Base-by-base conservation (phyloP, 768 basidiomycete genomes). In the Hericium coralloides region DNA sequence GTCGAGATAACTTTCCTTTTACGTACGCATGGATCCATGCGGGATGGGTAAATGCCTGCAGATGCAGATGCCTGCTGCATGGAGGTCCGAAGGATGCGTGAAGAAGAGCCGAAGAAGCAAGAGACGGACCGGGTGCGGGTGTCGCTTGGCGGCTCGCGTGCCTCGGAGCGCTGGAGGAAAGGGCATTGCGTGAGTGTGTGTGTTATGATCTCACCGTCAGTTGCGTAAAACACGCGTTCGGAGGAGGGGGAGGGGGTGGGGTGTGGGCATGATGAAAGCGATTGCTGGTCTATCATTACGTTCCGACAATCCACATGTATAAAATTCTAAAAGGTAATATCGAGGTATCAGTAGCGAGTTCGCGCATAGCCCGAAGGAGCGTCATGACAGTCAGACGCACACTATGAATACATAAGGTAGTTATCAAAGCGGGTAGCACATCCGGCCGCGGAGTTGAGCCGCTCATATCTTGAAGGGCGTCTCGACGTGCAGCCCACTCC, bases 401-500 rank as follows among this genome's bases (percentile, higher is more conserved):
- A 15, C 26, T 39, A n/a, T 12, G n/a, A 50, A 43, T 55, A 38
- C 37, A 54, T 56, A 52, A 52, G 53, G 5, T 14, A 25, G 48
- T 50, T 45, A 53, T 36, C 38, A 26, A 10, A 31, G 45, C 18
- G 25, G 10, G 41, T 20, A 20, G n/a, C 3, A 17, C 43, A 18
- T 20, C 8, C n/a, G 43, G 43, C 6, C 20, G n/a, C 18, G n/a
- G 8, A n/a, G 43, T 17, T n/a, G 15, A 26, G 45, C 36, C 23
- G 58, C 38, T 68, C 62, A 79, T 66, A 82, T 76, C 58, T 72
- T 74, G 73, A 77, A 80, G 17, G 87, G 84, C 56, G 84, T 80
- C 64, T 84, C 81, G 22, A 50, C 49, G 64, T 95, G 92, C 60
- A 94, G 71, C 18, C 92, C 90, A 67, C 86, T 89, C 92, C 91